phyloP scores from a whole-genome alignment of 2,329 filamentous ascomycete genomes.

The Ascochyta clinopodiicola region DNA sequence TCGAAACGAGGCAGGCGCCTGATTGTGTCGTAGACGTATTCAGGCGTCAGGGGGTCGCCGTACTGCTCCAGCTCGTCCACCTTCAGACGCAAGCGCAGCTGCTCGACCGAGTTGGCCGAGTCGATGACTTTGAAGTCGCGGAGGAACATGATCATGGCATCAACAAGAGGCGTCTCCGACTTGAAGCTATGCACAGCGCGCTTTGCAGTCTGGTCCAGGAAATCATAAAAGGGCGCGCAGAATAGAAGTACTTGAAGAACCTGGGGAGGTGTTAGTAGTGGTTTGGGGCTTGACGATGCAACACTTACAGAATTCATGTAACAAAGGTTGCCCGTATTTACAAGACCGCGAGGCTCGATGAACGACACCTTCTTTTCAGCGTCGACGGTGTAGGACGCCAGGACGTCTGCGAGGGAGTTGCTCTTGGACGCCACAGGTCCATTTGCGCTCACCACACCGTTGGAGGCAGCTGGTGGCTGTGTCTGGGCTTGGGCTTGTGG shows the following conservation, averaged over 20 bases:
- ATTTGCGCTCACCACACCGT: constrained; percentile 43
- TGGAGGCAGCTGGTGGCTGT: constrained; percentile 27
- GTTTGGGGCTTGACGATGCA: not conserved
- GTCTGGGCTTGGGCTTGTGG: constrained; percentile 29
- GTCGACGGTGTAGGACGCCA: constrained; percentile 74
- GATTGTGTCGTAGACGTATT: constrained; percentile 95
- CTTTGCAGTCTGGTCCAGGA: constrained; percentile 85
- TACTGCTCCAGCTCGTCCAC: constrained; percentile 85
- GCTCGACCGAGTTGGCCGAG: constrained; percentile 75
- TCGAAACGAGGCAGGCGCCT: constrained; percentile 85
- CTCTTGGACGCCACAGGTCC: constrained; percentile 57
- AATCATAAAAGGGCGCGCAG: constrained; percentile 92
- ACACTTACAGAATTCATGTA: constrained; percentile 97
- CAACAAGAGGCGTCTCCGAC: constrained; percentile 89
- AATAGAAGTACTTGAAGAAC: constrained; percentile 95
- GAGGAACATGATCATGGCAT: constrained; percentile 98
- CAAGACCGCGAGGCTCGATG: constrained; percentile 88
- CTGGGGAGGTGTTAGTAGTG: constrained; percentile 57
- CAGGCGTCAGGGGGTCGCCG: constrained; percentile 88
- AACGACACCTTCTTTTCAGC: constrained; percentile 74
- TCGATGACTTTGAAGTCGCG: constrained; percentile 87
- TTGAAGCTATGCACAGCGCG: constrained; percentile 90
- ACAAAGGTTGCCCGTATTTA: constrained; percentile 99
- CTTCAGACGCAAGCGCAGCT: constrained; percentile 76
- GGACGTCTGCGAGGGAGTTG: constrained; percentile 75